Evolutionary conservation across 768 basidiomycete genomes (phyloP), one percentile per base, ranked within the genome.

Genomic region (Termitomyces sp.): DNA sequence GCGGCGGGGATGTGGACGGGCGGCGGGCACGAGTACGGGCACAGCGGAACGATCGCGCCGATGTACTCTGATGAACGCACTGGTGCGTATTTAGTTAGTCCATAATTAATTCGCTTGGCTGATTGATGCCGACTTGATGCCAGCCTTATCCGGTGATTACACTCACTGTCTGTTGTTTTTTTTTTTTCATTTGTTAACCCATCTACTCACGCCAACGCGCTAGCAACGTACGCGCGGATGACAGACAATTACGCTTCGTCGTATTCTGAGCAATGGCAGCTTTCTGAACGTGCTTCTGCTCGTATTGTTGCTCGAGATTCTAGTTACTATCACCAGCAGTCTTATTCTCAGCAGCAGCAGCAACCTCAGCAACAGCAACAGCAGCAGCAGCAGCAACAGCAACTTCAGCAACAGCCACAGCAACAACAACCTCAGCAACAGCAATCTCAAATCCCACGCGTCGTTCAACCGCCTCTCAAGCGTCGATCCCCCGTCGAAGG

Each of bases 31-130:
- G 45, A 19, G 15, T 28, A 45, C 26, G 24, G 24, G 15, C 5
- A 15, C 35, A 7, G 24, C 14, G 15, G 24, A 10, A 22, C 9
- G 28, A 28, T 28, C 24, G 70, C 71, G 8, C 73, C 75, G 61
- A 74, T 79, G 66, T 83, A 79, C 66, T 76, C 82, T 53, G 82
- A 80, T 60, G 82, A 84, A 62, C 78, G 82, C 57, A 76, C 79
- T 51, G 75, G 84, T 83, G 63, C 64, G 77, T 68, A 30, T 56
- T 48, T 46, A 48, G 19, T 51, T 19, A 10, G 19, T 45, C 11
- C 45, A n/a, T 30, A 32, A 32, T 32, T 32, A n/a, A n/a, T n/a
- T n/a, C n/a, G 30, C 30, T 32, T 32, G 45, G 15, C 53, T 59
- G 56, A 58, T 57, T 34, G 32, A n/a, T n/a, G n/a, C n/a, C 50